These are phyloP conservation scores for Paramyrothecium sp. DNA, from an alignment of 2,329 filamentous ascomycete genomes.

Conservation along the genomic window DNA sequence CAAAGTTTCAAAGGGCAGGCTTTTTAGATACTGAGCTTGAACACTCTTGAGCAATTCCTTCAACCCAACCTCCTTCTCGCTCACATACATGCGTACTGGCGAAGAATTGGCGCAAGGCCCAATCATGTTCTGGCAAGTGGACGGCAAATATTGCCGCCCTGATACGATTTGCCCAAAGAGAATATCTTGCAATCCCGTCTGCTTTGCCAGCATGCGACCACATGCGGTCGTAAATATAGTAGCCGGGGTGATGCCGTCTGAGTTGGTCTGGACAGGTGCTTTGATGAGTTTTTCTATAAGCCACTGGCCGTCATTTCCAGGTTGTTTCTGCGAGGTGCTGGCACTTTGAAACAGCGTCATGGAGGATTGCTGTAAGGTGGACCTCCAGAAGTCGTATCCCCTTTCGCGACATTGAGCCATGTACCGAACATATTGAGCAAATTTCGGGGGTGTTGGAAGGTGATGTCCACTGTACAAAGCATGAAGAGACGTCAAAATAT, in stretches of 20 bases:
- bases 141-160: constrained; percentile 11
- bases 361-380: neutral
- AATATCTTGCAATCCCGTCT: constrained; percentile 5
- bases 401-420: neutral
- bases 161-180: constrained; percentile 17
- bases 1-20: constrained; percentile 11
- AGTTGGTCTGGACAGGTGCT: neutral
- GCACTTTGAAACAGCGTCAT: neutral
- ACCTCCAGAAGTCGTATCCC: neutral
- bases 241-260: constrained; percentile 6
- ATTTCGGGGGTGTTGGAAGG: constrained; percentile 9
- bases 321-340: neutral
- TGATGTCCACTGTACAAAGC: constrained; percentile 9
- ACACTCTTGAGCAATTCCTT: constrained; percentile 9
- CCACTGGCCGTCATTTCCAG: neutral
- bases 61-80: neutral
- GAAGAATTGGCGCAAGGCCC: neutral
- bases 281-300: neutral
- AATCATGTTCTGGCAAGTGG: constrained; percentile 12
- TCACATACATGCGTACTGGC: neutral
- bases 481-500: constrained; percentile 13
- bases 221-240: constrained; percentile 10
- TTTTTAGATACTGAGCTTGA: constrained; percentile 14
- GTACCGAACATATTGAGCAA: constrained; percentile 13
- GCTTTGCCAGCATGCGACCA: constrained; percentile 1